phyloP scores from a whole-genome alignment of 139 green algal species.

The Picochlorum costavermella region DNA sequence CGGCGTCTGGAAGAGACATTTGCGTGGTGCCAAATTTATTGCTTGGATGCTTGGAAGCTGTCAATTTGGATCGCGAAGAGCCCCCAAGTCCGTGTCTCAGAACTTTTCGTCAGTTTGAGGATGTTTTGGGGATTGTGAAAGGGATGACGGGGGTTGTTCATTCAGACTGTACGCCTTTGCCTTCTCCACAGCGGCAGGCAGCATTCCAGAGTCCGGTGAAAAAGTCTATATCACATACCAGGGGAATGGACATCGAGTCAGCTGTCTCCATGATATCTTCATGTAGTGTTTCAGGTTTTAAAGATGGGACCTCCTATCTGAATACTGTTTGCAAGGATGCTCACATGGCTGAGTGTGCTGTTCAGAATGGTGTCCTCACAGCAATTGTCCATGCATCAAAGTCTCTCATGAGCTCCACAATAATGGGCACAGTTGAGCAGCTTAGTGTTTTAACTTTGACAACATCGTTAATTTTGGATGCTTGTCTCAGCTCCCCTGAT shows the following conservation, averaged over 20 bases:
- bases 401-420: slow-evolving; percentile 12
- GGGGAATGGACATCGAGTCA: slow-evolving; percentile 2
- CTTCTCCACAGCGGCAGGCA: no score
- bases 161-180: not conserved
- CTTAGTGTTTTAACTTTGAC: slow-evolving; percentile 13
- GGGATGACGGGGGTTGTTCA: not conserved
- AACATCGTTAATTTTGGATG: slow-evolving; percentile 17
- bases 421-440: slow-evolving; percentile 25
- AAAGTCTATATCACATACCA: slow-evolving; percentile 1
- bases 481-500: slow-evolving; percentile 7
- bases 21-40: not conserved
- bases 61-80: no score
- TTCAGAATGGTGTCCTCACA: slow-evolving; percentile 14
- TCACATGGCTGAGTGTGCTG: not conserved
- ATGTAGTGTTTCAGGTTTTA: slow-evolving; percentile 7
- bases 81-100: slow-evolving; percentile 13
- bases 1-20: no score
- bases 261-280: slow-evolving; percentile 7
- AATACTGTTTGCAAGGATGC: slow-evolving; percentile 3
- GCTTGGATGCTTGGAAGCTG: slow-evolving; percentile 2
- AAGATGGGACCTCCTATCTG: slow-evolving; percentile 22
- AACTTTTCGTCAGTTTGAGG: slow-evolving; percentile 15
- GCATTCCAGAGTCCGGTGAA: slow-evolving; percentile 16
- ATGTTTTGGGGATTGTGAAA: slow-evolving; percentile 8
- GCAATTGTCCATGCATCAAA: slow-evolving; percentile 19